These are phyloP conservation scores for Lachnellula hyalina DNA, from an alignment of 2,329 filamentous ascomycete species.

Conservation along the genomic window DNA sequence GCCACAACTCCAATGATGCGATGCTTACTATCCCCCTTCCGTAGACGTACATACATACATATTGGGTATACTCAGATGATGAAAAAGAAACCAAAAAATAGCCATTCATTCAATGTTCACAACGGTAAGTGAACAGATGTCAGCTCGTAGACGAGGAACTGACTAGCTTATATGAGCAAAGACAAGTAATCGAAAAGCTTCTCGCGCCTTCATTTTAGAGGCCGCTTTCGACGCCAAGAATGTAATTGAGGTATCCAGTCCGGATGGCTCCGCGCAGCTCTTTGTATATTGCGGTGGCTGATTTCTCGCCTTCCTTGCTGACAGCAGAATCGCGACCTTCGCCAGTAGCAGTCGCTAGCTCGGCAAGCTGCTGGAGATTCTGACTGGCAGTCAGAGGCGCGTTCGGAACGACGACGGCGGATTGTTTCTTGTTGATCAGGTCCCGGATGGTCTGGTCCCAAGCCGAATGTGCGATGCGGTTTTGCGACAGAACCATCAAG, in stretches of 20 bases:
- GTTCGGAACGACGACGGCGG: slow-evolving; percentile 3
- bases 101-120: no score
- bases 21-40: no score
- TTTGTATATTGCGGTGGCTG: slow-evolving; percentile 4
- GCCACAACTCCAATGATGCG: no score
- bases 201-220: slow-evolving; percentile 6
- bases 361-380: slow-evolving; percentile 54
- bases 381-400: slow-evolving; percentile 23
- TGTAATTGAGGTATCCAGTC: slow-evolving; percentile 17
- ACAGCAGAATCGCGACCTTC: slow-evolving; percentile 12
- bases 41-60: no score
- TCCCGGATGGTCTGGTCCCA: slow-evolving; percentile 55
- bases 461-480: slow-evolving; percentile 41
- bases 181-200: no score
- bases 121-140: no score
- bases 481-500: slow-evolving; percentile 52
- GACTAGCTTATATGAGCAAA: no score
- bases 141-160: no score
- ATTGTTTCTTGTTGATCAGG: slow-evolving; percentile 35
- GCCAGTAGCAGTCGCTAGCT: slow-evolving; percentile 35
- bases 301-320: slow-evolving; percentile 14
- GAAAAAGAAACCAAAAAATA: no score
- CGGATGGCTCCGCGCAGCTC: slow-evolving; percentile 17
- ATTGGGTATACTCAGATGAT: no score
- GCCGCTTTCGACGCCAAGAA: slow-evolving; percentile 11